A percentile compares a stretch with the other conserved stretches of the same genome.
These are phyloP conservation scores for Epichloe bromicola DNA, from an alignment of 2,329 filamentous ascomycete species.

Conservation along the genomic window DNA sequence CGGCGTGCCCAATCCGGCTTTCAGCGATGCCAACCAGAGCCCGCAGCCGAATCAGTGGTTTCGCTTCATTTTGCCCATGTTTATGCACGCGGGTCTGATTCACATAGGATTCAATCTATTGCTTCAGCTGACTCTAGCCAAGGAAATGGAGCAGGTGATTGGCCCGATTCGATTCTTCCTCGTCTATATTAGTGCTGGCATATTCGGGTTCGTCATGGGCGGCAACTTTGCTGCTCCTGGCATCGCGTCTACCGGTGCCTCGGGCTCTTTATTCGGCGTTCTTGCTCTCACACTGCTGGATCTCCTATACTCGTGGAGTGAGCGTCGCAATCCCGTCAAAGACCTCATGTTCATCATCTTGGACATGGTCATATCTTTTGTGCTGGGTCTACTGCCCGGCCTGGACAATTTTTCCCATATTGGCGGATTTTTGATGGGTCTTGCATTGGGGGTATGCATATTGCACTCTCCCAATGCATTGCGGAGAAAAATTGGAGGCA, in stretches of 20 bases:
- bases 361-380: constrained; percentile 81
- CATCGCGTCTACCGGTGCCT: constrained; percentile 77
- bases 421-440: constrained; percentile 85
- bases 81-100: constrained; percentile 84
- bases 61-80: constrained; percentile 90
- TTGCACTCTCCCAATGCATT: constrained; percentile 78
- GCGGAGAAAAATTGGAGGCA: constrained; percentile 55
- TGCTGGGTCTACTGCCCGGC: constrained; percentile 79
- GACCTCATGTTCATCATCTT: constrained; percentile 80
- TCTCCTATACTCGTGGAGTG: constrained; percentile 81
- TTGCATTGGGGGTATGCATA: constrained; percentile 75
- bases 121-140: constrained; percentile 76
- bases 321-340: constrained; percentile 61
- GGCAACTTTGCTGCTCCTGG: constrained; percentile 81
- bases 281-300: constrained; percentile 82
- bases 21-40: constrained; percentile 35
- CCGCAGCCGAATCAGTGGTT: constrained; percentile 86
- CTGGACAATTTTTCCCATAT: constrained; percentile 97
- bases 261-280: constrained; percentile 81
- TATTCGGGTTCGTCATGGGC: constrained; percentile 90
- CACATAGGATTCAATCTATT: constrained; percentile 95
- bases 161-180: constrained; percentile 78
- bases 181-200: constrained; percentile 82
- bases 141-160: constrained; percentile 86
- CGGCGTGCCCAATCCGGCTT: constrained; percentile 53